phyloP scores from a whole-genome alignment of 176 grass and related monocot genomes.

The Cymbopogon citratus region DNA sequence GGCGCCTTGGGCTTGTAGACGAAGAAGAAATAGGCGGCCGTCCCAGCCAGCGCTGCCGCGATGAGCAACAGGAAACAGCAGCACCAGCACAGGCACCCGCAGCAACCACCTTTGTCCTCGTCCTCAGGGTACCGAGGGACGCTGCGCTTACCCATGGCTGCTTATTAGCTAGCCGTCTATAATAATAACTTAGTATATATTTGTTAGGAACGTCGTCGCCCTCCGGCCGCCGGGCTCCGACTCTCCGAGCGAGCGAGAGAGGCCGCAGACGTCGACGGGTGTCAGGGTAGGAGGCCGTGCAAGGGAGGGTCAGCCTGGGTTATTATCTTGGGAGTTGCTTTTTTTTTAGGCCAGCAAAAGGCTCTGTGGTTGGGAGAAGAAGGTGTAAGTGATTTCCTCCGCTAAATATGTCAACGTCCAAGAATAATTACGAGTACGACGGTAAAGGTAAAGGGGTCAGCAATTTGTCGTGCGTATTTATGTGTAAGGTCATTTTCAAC shows the following conservation, averaged over 20 bases:
- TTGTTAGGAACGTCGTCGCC: not conserved
- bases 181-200: not conserved
- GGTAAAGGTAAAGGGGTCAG: too few species aligned
- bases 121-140: constrained; percentile 49
- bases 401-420: too few species aligned
- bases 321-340: not conserved
- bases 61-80: constrained; percentile 67
- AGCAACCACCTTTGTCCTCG: constrained; percentile 27
- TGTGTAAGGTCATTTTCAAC: too few species aligned
- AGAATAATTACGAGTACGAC: too few species aligned
- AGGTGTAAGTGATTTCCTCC: too few species aligned
- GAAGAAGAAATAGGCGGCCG: constrained; percentile 26
- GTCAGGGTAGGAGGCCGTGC: constrained; percentile 12
- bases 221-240: constrained; percentile 25
- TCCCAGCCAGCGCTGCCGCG: constrained; percentile 17
- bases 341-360: not conserved
- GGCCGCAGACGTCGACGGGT: constrained; percentile 22
- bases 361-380: constrained; percentile 22
- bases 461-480: too few species aligned
- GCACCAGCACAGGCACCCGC: constrained; percentile 54
- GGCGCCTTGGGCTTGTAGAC: constrained; percentile 57
- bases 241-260: constrained; percentile 7
- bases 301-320: not conserved
- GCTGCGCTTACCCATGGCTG: constrained; percentile 42
- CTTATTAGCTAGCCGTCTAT: not conserved